These are phyloP conservation scores for Sanghuangporus weigelae DNA, from an alignment of 1,284 basidiomycete species.

Conservation along the genomic window DNA sequence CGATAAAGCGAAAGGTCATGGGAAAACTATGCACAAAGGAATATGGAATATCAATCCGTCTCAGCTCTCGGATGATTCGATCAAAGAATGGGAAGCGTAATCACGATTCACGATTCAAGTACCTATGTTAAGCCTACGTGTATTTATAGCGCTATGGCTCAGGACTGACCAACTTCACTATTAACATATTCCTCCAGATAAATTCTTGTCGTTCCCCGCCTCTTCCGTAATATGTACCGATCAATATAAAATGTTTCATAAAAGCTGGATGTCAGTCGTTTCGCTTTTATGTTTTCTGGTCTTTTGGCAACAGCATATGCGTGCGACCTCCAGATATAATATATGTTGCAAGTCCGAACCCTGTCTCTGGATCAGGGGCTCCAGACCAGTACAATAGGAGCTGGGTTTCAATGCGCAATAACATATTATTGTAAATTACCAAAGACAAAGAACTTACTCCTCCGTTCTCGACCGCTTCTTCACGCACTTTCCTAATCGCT, in stretches of 20 bases:
- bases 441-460: constrained; percentile 42
- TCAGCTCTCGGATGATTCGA: constrained; percentile 41
- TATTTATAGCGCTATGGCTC: not conserved
- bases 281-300: constrained; percentile 77
- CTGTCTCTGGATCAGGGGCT: constrained; percentile 64
- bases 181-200: constrained; percentile 54
- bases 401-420: constrained; percentile 29
- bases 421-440: constrained; percentile 11
- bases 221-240: constrained; percentile 67
- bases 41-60: constrained; percentile 24
- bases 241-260: constrained; percentile 81
- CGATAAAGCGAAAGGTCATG: not conserved
- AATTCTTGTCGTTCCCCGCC: constrained; percentile 49
- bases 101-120: not conserved
- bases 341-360: constrained; percentile 90
- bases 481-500: constrained; percentile 81
- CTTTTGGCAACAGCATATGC: constrained; percentile 71
- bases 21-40: not conserved
- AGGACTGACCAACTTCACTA: constrained; percentile 68
- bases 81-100: constrained; percentile 45
- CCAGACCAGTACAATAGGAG: constrained; percentile 89
- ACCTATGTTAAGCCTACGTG: not conserved
- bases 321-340: constrained; percentile 90
- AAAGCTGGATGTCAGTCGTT: constrained; percentile 70
- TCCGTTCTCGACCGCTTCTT: constrained; percentile 84